phyloP scores from a whole-genome alignment of 495 filamentous ascomycete species.

The Aspergillus nidulans region DNA sequence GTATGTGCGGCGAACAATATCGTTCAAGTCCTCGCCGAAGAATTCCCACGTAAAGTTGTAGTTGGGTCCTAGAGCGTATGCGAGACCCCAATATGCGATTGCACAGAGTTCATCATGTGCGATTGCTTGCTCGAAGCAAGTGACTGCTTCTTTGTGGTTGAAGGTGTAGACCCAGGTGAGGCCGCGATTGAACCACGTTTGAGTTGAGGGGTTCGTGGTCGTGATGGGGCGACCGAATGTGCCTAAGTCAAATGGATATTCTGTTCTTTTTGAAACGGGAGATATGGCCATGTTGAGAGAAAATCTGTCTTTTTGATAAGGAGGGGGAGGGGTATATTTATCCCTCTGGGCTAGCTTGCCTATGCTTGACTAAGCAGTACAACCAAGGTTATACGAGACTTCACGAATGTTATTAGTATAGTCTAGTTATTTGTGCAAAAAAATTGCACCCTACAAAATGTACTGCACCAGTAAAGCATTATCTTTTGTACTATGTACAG shows the following conservation, averaged over 20 bases:
- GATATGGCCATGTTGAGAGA: background rate
- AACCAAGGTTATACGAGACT: too few relatives aligned
- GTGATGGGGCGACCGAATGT: constrained; percentile 42
- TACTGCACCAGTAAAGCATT: background rate
- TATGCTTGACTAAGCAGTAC: too few relatives aligned
- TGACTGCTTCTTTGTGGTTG: constrained; percentile 23
- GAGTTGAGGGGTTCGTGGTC: constrained; percentile 27
- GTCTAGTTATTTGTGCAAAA: too few relatives aligned
- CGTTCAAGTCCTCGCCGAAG: constrained; percentile 55
- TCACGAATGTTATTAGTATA: too few relatives aligned
- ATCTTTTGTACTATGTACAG: constrained; percentile 2
- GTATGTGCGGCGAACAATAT: constrained; percentile 41
- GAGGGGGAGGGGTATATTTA: background rate
- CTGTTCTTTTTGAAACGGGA: background rate
- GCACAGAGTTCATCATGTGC: constrained; percentile 48
- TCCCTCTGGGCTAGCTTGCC: too few relatives aligned
- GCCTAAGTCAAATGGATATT: constrained; percentile 48
- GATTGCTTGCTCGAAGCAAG: constrained; percentile 38
- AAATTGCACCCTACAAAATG: background rate
- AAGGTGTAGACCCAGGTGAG: constrained; percentile 27
- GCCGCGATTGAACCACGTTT: constrained; percentile 26
- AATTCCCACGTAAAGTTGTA: constrained; percentile 70
- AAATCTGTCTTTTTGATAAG: background rate
- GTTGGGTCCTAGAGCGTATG: constrained; percentile 61
- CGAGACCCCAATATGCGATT: constrained; percentile 65